Conservation (phyloP, 177 flowering plant species). For the Vitis hybrid region DNA sequence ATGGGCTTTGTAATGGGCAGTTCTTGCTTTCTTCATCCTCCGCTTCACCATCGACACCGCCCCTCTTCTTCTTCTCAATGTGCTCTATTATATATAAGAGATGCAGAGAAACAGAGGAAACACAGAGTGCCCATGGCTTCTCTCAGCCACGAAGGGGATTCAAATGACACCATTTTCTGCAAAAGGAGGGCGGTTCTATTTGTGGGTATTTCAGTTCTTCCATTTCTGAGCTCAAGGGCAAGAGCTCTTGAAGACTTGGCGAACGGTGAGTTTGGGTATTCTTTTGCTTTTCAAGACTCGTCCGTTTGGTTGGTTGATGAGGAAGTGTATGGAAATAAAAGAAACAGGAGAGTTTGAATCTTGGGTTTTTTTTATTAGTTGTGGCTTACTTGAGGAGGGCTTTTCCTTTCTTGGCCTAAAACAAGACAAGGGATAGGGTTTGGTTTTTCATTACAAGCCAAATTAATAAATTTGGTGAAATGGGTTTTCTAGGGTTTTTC, state of each 20-base stretch:
- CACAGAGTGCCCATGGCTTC: constrained; percentile 28
- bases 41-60: constrained; percentile 16
- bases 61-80: constrained; percentile 21
- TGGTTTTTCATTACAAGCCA: no score
- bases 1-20: constrained; percentile 43
- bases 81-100: constrained; percentile 14
- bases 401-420: no score
- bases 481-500: no score
- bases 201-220: constrained; percentile 66
- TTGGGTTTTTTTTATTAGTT: not conserved
- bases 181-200: constrained; percentile 54
- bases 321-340: not conserved
- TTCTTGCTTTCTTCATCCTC: constrained; percentile 35
- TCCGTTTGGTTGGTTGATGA: not conserved
- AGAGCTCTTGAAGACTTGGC: constrained; percentile 43
- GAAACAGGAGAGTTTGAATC: not conserved
- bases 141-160: constrained; percentile 16
- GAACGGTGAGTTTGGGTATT: constrained; percentile 30
- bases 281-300: not conserved
- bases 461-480: no score
- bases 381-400: no score
- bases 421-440: no score
- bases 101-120: constrained; percentile 21
- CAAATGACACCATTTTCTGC: constrained; percentile 17
- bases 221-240: constrained; percentile 50